Evolutionary conservation across 1,139 yeast genomes (phyloP), one percentile per base, ranked within the genome.

Genomic region (Candida mesenterica): DNA sequence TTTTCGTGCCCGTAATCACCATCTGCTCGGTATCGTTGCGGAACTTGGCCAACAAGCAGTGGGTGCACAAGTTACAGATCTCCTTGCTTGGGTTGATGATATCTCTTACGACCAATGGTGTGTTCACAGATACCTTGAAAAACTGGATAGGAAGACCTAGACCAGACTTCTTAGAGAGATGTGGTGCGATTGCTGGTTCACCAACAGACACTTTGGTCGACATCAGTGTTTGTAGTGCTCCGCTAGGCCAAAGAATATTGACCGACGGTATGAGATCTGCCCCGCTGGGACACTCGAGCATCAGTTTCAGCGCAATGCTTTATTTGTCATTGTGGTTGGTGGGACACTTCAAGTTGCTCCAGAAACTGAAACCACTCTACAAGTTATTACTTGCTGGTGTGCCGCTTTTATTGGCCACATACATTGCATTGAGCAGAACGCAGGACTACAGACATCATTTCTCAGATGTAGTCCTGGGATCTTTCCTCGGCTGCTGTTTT

Each of bases 401-500:
- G 17, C 55, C 55, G 2, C 26, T 49, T 13, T 37, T 49, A 15
- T 32, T 47, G 28, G 50, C 60, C 5, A 38, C 48, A 7, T 46
- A 53, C 49, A 68, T 80, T 40, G 82, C 83, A 1, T 55, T 79
- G 38, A 73, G 81, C 36, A 63, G 87, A 44, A 75, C 82, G 12
- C 83, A 80, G 50, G 95, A 86, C 53, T 84, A 83, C 53, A 66
- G 90, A 49, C 95, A 86, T 51, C 89, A 84, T 55, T 82, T 79
- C 49, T 61, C 75, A 24, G 95, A 86, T 53, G 73, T 86, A 14
- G 45, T 76, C 2, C 55, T 77, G 33, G 95, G 95, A 2, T 59
- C 72, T 1, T 10, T 62, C 2, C 52, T 82, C 8, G 88, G 88
- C 3, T 45, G 62, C 2, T 39, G 56, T 2, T 50, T 79, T 28